Conservation (phyloP, 352 stramenopile species). For the Phytophthora cactorum region DNA sequence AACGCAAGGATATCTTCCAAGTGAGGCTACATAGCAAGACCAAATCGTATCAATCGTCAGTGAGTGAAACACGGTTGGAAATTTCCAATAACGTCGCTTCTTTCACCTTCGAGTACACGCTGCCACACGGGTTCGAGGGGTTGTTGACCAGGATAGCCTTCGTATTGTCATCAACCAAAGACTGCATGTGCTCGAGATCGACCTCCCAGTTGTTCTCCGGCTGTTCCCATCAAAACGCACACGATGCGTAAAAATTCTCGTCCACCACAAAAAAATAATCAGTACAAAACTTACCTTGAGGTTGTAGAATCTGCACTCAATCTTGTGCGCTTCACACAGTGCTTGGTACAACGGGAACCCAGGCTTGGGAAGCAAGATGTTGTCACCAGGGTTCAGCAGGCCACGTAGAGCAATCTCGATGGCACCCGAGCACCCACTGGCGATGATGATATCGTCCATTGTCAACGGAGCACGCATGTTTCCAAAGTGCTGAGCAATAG, state of each 20-base stretch:
- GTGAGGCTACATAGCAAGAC: slow-evolving; percentile 44
- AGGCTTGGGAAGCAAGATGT: slow-evolving; percentile 93
- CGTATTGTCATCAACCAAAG: slow-evolving; percentile 84
- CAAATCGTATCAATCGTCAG: not conserved
- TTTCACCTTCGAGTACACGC: slow-evolving; percentile 90
- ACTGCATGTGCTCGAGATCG: slow-evolving; percentile 93
- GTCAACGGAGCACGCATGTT: slow-evolving; percentile 60
- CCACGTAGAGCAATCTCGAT: slow-evolving; percentile 93
- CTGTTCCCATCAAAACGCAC: slow-evolving; percentile 18
- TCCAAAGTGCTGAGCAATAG: slow-evolving; percentile 90
- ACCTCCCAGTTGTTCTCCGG: slow-evolving; percentile 93
- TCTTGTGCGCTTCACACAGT: slow-evolving; percentile 92
- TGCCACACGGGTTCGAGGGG: slow-evolving; percentile 94
- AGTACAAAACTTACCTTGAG: slow-evolving; percentile 43
- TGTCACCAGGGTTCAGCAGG: slow-evolving; percentile 91
- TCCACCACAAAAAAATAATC: not conserved
- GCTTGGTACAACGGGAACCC: slow-evolving; percentile 97
- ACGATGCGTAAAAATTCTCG: not conserved
- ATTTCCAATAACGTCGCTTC: not conserved
- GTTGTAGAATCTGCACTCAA: slow-evolving; percentile 93
- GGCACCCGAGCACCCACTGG: slow-evolving; percentile 93
- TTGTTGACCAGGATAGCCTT: slow-evolving; percentile 96
- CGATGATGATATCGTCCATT: slow-evolving; percentile 94
- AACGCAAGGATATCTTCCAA: slow-evolving; percentile 77
- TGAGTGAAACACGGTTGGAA: not conserved